Conservation (phyloP, 2,329 filamentous ascomycete species). For the Lachnellula suecica region DNA sequence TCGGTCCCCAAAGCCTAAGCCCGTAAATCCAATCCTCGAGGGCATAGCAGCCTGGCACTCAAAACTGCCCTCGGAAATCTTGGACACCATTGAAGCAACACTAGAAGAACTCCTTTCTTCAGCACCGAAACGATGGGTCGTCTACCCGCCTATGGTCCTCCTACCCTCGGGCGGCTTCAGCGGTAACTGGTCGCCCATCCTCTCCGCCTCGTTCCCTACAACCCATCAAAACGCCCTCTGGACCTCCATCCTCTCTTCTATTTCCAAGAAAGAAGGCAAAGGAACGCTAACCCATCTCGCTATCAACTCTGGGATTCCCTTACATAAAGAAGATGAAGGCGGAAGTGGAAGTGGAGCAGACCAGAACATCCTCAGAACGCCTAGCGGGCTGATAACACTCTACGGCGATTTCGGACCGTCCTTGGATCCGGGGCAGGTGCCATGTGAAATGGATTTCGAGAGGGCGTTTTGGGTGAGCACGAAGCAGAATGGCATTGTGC, state of each 20-base stretch:
- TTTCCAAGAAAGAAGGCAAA: conserved; percentile 42
- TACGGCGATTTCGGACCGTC: conserved; percentile 71
- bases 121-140: conserved; percentile 55
- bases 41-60: conserved; percentile 39
- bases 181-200: conserved; percentile 25
- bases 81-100: conserved; percentile 15
- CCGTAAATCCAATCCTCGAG: conserved; percentile 36
- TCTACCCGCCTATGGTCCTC: conserved; percentile 61
- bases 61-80: conserved; percentile 21
- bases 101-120: conserved; percentile 14
- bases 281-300: conserved; percentile 54
- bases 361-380: conserved; percentile 74
- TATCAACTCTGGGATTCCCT: conserved; percentile 61
- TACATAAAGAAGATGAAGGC: conserved; percentile 32
- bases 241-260: conserved; percentile 44
- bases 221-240: conserved; percentile 41
- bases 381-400: conserved; percentile 67
- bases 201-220: not conserved
- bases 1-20: conserved; percentile 33
- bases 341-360: too few relatives aligned
- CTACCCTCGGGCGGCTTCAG: conserved; percentile 61
- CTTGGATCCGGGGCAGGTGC: conserved; percentile 8
- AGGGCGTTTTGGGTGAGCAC: conserved; percentile 76
- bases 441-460: conserved; percentile 52
- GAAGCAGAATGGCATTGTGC: conserved; percentile 75